Evolutionary conservation across 805 yeast species (phyloP), one percentile per base, ranked within the genome.

Genomic region (Priceomyces haplophilus): DNA sequence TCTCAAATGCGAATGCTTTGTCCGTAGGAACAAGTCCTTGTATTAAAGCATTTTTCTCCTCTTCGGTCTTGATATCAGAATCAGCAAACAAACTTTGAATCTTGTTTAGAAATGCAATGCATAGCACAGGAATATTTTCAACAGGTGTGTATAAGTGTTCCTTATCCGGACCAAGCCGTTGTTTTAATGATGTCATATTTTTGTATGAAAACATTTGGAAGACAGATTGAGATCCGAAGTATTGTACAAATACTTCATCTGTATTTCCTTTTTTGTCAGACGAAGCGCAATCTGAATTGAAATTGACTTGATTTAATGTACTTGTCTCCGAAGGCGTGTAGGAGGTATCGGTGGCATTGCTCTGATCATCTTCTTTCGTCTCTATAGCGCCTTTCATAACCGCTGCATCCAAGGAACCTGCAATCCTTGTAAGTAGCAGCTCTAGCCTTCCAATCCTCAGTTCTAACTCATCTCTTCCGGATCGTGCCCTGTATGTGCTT

Each of bases 221-320:
- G 30, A 65, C 56, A 12, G 73, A 66, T 43, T 69, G 74, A 20
- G 62, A 51, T 6, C 72, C 73, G 30, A 60, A 56, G 42, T 54
- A 69, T 21, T 59, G 58, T 32, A 53, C 58, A 15, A 21, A 11
- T 8, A 18, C 11, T 27, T 7, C 23, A 11, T 11, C 10, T 4
- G 23, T 21, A 17, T 7, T 20, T 18, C 18, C 11, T 15, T 38
- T 34, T 16, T 18, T 19, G 4, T 31, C 42, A 31, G 35, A n/a
- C 7, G 23, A 19, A 10, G 17, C 16, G 13, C 16, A 6, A 12
- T 27, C 19, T 13, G 33, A 19, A 10, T 13, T 7, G 6, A 17
- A 17, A 32, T 21, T 33, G 3, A n/a, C 17, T 7, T 29, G 25
- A 3, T 12, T 5, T 11, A 8, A 5, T 27, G 31, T 27, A 10